phyloP scores from a whole-genome alignment of 768 basidiomycete genomes.

The Leccinum variicolor region DNA sequence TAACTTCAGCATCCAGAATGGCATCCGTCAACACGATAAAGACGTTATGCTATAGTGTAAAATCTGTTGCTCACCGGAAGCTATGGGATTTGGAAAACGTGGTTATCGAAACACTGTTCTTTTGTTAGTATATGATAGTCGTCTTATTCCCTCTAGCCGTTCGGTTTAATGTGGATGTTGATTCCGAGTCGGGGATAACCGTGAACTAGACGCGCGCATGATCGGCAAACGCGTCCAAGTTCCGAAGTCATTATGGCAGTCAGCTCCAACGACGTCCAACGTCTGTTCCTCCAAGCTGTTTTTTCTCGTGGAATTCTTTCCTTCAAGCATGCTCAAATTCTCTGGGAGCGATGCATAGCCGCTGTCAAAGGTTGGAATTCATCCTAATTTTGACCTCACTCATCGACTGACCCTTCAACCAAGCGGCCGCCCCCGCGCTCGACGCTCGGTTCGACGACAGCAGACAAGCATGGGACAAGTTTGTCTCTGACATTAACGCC shows the following conservation, averaged over 20 bases:
- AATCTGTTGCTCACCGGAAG: too few species aligned
- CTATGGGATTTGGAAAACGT: too few species aligned
- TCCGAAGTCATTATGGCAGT: slow-evolving; percentile 36
- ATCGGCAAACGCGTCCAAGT: not conserved
- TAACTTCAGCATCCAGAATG: slow-evolving; percentile 92
- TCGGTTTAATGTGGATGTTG: too few species aligned
- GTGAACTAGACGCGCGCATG: not conserved
- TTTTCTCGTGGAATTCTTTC: slow-evolving; percentile 69
- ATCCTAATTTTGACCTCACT: not conserved
- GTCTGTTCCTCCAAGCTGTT: slow-evolving; percentile 76
- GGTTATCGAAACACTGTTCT: too few species aligned
- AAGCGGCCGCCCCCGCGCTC: slow-evolving; percentile 54
- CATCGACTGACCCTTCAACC: slow-evolving; percentile 5
- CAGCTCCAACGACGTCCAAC: slow-evolving; percentile 60
- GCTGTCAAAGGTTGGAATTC: slow-evolving; percentile 57
- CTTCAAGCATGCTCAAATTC: slow-evolving; percentile 54
- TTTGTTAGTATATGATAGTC: too few species aligned
- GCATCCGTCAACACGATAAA: slow-evolving; percentile 9
- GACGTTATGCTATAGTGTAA: slow-evolving; percentile 1
- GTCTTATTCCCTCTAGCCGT: too few species aligned
- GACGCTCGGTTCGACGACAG: slow-evolving; percentile 41
- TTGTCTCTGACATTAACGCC: slow-evolving; percentile 57
- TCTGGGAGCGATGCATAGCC: slow-evolving; percentile 67
- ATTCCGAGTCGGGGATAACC: not conserved
- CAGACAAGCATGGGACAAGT: slow-evolving; percentile 53